Evolutionary conservation across 805 yeast species (phyloP).

Genomic region (Metschnikowia reukaufii): DNA sequence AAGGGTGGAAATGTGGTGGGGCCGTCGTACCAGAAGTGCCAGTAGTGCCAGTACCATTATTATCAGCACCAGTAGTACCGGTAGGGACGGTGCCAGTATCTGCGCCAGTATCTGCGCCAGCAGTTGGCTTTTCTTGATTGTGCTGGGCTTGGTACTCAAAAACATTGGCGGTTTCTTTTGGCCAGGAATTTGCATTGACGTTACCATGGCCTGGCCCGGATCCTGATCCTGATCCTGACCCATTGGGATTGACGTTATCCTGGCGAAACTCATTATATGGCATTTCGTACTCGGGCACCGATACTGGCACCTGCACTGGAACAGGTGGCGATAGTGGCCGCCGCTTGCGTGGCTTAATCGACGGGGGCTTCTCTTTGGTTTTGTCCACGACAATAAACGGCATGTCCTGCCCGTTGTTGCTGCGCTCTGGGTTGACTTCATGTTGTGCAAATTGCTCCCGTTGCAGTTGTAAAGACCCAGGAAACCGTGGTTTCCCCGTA

Average conservation of each 20-base stretch:
- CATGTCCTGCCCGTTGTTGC: background rate
- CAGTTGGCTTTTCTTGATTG: background rate
- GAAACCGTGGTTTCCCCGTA: background rate
- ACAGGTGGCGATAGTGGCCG: background rate
- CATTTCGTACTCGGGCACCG: background rate
- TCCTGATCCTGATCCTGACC: too few relatives aligned
- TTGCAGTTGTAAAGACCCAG: background rate
- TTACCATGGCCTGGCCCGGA: too few relatives aligned
- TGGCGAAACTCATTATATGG: background rate
- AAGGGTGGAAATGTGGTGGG: constrained; percentile 3
- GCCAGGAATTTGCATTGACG: background rate
- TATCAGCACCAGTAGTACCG: too few relatives aligned
- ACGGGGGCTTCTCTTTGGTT: background rate
- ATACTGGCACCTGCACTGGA: background rate
- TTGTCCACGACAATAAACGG: background rate
- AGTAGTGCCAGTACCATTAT: too few relatives aligned
- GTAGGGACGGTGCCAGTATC: too few relatives aligned
- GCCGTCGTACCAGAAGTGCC: too few relatives aligned
- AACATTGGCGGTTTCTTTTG: background rate
- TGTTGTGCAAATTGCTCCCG: background rate
- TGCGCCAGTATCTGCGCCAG: too few relatives aligned
- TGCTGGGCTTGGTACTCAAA: constrained; percentile 5
- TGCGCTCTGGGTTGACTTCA: background rate
- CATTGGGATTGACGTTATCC: too few relatives aligned
- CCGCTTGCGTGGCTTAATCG: background rate